Base-by-base conservation (phyloP, 148 eudicot genomes). In the Spergularia marina region DNA sequence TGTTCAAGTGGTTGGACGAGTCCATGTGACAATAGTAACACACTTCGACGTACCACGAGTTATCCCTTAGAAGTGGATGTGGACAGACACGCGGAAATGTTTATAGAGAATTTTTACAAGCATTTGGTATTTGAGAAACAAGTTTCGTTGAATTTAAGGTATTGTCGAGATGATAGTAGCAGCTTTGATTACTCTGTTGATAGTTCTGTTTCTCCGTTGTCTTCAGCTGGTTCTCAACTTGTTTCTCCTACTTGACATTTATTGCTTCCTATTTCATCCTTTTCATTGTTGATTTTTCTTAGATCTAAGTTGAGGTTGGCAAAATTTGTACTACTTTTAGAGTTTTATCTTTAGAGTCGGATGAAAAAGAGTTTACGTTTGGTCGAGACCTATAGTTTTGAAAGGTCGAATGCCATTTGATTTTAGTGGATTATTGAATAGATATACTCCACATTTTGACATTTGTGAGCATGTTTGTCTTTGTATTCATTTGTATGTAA, bases 131-230 rank as follows among this genome's bases (percentile, higher is more conserved):
- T 12, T 51, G 86, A 84, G 20, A 81, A 75, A 23, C 86, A 84
- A 70, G 78, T 84, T 47, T 84, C 86, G 1, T 21, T 84, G 59
- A 71, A 78, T 51, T 64, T 84, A 40, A 81, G 80, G 77, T 84
- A 84, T 62, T 72, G 80, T 20, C 49, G 76, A 6, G 70, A 15
- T 0, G 18, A 61, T 68, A 40, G 15, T 60, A 62, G 25, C 53
- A 71, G 76, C 63, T 76, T 59, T 52, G 39, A 20, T 40, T 75
- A 70, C 25, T 67, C 73, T 70, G 44, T 59, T 75, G 49, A 69
- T n/a, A 62, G 17, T 20, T n/a, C 53, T 23, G 75, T 80, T 76
- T 80, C 79, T 55, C 79, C 83, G 1, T 80, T 70, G 23, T 80
- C 78, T 53, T 41, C 75, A 2, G 23, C 36, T 17, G 21, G 20